Evolutionary conservation across 1,284 basidiomycete genomes (phyloP), one percentile per base, ranked within the genome.

Genomic region (Ceratorhiza oryzae-sativae): DNA sequence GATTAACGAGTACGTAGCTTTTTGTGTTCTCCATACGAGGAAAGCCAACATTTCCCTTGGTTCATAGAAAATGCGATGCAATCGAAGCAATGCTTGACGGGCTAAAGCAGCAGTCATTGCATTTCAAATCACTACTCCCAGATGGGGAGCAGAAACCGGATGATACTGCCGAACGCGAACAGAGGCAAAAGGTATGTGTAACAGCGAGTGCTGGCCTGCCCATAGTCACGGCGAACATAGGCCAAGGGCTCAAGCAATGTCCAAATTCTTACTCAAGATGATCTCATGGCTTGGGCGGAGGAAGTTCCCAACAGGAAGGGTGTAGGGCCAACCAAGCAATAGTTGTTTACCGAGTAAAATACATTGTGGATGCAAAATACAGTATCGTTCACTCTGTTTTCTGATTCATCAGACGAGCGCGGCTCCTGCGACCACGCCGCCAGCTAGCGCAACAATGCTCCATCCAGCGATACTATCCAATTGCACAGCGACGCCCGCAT

Each of bases 21-120:
- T n/a, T 9, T 23, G 23, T 32, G n/a, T n/a, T n/a, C 45, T 13
- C 5, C 41, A 18, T 15, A 18, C n/a, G n/a, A 20, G 42, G 13
- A 36, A 36, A 5, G 18, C 70, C 59, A 13, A 20, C 13, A 13
- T n/a, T 46, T 30, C 42, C 12, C 60, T 39, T 36, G 25, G 53
- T 30, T 48, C n/a, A 1, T n/a, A 75, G 74, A 48, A 72, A 71
- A 61, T 75, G 74, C 32, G 74, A 75, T 56, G 62, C 61, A n/a
- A 73, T 75, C 30, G 72, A 70, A 36, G 71, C 42, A 2, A 60
- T 51, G 34, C 59, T 75, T 9, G 74, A 56, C 6, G 39, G 53
- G 34, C 65, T 68, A 23, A 68, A 68, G 39, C 27, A 56, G 13
- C 65, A 68, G 27, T 68, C 65, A 15, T 23, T 68, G 23, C 34